Base-by-base conservation (phyloP, 2,329 filamentous ascomycete genomes). In the Dactylellina leptospora region DNA sequence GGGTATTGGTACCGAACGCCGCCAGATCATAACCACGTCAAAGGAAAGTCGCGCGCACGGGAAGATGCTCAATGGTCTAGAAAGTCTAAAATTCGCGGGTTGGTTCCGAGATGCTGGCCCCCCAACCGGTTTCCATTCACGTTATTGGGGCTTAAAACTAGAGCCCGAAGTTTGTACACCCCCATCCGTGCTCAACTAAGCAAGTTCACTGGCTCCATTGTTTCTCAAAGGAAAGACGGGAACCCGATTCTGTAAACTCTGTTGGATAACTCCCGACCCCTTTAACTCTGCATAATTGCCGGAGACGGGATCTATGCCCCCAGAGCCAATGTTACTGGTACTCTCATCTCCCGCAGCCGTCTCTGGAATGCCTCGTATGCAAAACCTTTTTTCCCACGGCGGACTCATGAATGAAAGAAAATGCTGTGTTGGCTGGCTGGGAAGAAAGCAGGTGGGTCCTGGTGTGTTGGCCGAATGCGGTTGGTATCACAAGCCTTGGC, bases 1-100 rank as follows among this genome's bases (percentile, higher is more conserved):
- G 68, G 66, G 53, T 64, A 27, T 25, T 60, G 59, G 59, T 64
- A 64, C 38, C 68, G 68, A 60, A 64, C 68, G 60, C 61, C 66
- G 66, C 45, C 47, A 59, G 48, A 64, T 64, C 51, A 72, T 72
- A 64, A 64, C 59, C 68, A 72, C 68, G 68, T 72, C 68, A 72
- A 72, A 61, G 44, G 30, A n/a, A n/a, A 45, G 16, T 66, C 68
- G 59, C 68, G 64, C 68, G 68, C 36, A 40, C 36, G 36, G 36
- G 36, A 40, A 40, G 36, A 16, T 16, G 36, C 13, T n/a, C n/a
- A n/a, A n/a, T n/a, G n/a, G n/a, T n/a, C n/a, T n/a, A n/a, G n/a
- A n/a, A n/a, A n/a, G n/a, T n/a, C n/a, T n/a, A n/a, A n/a, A n/a
- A n/a, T n/a, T 45, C 40, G 23, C 36, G 28, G 59, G 44, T 44